phyloP scores from a whole-genome alignment of 164 flowering plant species.

The Magnolia kwangsiensis region DNA sequence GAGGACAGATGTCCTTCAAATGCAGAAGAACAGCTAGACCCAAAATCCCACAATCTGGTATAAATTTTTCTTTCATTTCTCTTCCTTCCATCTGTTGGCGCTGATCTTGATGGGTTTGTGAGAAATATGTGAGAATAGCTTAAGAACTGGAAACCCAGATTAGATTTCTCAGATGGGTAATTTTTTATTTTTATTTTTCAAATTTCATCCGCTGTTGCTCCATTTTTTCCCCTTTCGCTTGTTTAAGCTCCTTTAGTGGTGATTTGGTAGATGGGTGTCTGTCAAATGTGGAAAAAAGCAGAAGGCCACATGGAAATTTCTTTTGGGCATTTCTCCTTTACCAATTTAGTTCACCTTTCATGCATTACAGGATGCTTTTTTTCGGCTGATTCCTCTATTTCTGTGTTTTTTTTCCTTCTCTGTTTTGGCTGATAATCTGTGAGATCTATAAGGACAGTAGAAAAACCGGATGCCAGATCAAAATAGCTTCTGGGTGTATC shows the following conservation, averaged over 20 bases:
- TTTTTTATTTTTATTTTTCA: background rate
- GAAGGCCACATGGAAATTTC: background rate
- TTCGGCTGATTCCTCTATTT: too few relatives aligned
- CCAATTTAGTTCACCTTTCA: background rate
- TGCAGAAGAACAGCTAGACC: background rate
- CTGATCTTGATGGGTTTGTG: background rate
- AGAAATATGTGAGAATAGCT: background rate
- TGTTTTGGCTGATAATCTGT: background rate
- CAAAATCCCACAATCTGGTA: background rate
- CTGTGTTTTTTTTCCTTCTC: background rate
- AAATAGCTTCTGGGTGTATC: background rate
- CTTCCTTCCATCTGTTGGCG: background rate
- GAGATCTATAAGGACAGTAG: background rate
- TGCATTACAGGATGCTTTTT: background rate
- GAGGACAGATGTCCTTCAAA: conserved; percentile 1
- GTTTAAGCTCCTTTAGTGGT: background rate
- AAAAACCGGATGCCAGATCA: background rate
- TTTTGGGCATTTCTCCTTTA: background rate
- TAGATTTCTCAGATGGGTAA: too few relatives aligned
- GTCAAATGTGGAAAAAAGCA: background rate
- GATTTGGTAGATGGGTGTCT: background rate
- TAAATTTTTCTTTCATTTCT: background rate
- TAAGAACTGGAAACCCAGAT: too few relatives aligned
- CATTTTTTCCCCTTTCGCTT: too few relatives aligned
- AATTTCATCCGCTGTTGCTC: too few relatives aligned